These are phyloP conservation scores for Penicillium sclerotiorum DNA, from an alignment of 2,329 filamentous ascomycete species.

Conservation along the genomic window DNA sequence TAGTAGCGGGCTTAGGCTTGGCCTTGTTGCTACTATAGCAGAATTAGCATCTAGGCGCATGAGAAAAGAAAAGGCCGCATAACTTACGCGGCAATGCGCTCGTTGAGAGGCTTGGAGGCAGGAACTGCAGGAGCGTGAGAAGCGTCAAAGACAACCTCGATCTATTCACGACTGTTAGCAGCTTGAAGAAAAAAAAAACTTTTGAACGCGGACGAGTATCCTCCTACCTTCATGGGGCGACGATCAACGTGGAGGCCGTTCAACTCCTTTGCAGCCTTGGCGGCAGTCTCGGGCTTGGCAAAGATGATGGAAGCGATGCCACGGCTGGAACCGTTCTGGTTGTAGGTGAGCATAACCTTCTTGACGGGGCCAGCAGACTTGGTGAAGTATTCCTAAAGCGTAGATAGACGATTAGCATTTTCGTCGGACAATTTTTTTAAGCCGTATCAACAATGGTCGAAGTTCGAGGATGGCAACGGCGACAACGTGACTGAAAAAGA, in stretches of 20 bases:
- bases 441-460: conserved; percentile 25
- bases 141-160: conserved; percentile 87
- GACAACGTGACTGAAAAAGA: conserved; percentile 27
- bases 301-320: conserved; percentile 92
- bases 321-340: conserved; percentile 86
- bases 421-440: conserved; percentile 29
- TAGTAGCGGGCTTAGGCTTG: conserved; percentile 79
- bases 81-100: conserved; percentile 76
- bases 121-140: conserved; percentile 68
- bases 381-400: conserved; percentile 90
- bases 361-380: conserved; percentile 88
- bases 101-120: conserved; percentile 73
- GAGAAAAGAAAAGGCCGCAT: background rate
- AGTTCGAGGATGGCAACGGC: conserved; percentile 27
- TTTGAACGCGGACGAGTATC: conserved; percentile 13
- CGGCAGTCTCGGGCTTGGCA: conserved; percentile 75
- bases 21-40: conserved; percentile 59
- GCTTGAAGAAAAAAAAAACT: conserved; percentile 8
- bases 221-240: conserved; percentile 80
- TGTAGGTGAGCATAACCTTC: conserved; percentile 88
- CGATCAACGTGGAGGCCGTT: conserved; percentile 91
- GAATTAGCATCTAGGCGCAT: conserved; percentile 23
- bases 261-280: conserved; percentile 78
- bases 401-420: conserved; percentile 52
- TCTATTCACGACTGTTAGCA: conserved; percentile 52